Conservation (phyloP, 1,139 yeast genomes). For the Candida albicans region DNA sequence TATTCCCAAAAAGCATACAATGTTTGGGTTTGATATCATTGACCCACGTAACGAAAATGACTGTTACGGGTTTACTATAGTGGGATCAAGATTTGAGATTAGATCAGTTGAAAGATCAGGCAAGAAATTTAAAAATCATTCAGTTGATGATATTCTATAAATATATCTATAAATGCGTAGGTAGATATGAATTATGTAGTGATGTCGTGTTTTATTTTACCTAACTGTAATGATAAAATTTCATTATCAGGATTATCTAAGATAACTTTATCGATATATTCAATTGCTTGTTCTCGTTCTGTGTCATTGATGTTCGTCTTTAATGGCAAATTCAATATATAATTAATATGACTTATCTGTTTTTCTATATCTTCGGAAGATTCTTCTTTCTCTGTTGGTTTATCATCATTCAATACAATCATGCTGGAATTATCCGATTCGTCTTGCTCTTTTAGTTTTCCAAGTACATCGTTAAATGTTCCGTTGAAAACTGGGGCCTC, state of each 20-base stretch:
- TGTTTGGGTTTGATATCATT: conserved; percentile 56
- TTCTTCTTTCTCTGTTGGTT: conserved; percentile 2
- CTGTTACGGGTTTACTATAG: conserved; percentile 57
- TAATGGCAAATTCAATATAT: conserved; percentile 14
- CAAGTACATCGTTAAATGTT: conserved; percentile 30
- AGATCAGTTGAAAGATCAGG: conserved; percentile 82
- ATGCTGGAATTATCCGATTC: conserved; percentile 26
- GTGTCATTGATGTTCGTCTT: conserved; percentile 12
- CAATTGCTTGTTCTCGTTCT: conserved; percentile 3
- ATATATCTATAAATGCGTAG: background rate
- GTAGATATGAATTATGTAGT: background rate
- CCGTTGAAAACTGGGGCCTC: conserved; percentile 27
- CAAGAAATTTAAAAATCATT: conserved; percentile 79
- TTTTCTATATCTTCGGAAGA: conserved; percentile 13
- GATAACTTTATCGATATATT: conserved; percentile 6
- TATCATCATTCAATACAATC: conserved; percentile 17
- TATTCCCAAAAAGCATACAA: conserved; percentile 60
- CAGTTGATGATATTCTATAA: conserved; percentile 58
- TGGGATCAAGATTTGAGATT: conserved; percentile 79
- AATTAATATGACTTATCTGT: conserved; percentile 21
- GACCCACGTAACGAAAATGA: conserved; percentile 29
- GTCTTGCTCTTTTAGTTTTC: conserved; percentile 18
- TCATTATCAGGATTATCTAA: conserved; percentile 19
- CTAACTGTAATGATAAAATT: conserved; percentile 25
- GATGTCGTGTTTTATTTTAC: conserved; percentile 17